These are phyloP conservation scores for Sporothrix brasiliensis DNA, from an alignment of 2,329 filamentous ascomycete species.

Conservation along the genomic window DNA sequence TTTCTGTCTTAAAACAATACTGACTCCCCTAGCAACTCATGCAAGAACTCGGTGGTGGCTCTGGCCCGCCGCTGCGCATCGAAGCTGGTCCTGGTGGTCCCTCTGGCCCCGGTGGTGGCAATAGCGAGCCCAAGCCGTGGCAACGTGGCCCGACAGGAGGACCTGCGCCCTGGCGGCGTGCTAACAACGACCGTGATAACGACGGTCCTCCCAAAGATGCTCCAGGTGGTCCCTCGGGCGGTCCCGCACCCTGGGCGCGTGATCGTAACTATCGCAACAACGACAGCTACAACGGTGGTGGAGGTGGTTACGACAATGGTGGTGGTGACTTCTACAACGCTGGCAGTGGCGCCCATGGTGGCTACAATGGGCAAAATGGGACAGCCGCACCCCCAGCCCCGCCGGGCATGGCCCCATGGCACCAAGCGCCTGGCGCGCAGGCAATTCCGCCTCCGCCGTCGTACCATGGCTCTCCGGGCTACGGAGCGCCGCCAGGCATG, in stretches of 20 bases:
- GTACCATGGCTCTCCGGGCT: conserved; percentile 44
- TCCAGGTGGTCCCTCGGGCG: conserved; percentile 47
- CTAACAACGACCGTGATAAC: conserved; percentile 53
- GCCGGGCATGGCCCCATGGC: conserved; percentile 58
- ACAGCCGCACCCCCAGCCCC: conserved; percentile 49
- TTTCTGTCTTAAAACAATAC: neutral
- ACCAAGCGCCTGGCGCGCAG: conserved; percentile 46
- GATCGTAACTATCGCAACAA: conserved; percentile 57
- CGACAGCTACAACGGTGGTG: conserved; percentile 47
- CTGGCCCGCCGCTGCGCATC: conserved; percentile 74
- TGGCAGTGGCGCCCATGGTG: conserved; percentile 8
- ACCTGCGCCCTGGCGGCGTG: conserved; percentile 77
- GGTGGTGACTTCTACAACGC: conserved; percentile 23
- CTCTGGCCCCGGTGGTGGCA: conserved; percentile 66
- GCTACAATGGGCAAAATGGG: conserved; percentile 38
- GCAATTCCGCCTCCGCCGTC: conserved; percentile 44
- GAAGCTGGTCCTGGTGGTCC: conserved; percentile 74
- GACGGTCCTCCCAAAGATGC: conserved; percentile 41
- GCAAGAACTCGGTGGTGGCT: conserved; percentile 87
- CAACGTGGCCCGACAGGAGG: conserved; percentile 82
- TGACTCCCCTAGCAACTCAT: conserved; percentile 73
- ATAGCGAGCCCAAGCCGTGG: conserved; percentile 74
- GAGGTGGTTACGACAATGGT: conserved; percentile 45
- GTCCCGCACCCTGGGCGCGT: conserved; percentile 62
- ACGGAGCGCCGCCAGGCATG: conserved; percentile 58